Conservation (phyloP, 139 green algal genomes). For the Micractinium sp. region DNA sequence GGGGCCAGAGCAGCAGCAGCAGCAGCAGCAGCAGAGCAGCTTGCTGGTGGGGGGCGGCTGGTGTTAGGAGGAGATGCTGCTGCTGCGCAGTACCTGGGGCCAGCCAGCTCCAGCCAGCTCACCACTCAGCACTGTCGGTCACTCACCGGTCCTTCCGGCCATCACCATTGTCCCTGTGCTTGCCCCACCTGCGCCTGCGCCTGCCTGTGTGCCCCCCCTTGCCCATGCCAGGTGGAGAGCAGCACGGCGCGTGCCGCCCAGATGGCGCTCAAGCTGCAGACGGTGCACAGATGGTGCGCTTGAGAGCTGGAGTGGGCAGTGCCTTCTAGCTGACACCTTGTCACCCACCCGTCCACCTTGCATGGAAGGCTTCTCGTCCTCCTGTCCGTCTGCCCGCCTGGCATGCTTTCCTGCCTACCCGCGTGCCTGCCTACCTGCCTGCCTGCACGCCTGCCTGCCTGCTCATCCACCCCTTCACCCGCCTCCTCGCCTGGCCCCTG, state of each 20-base stretch:
- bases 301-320: neutral
- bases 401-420: neutral
- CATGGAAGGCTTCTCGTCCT: neutral
- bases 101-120: neutral
- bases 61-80: neutral
- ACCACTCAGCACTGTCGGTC: neutral
- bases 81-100: too few species aligned
- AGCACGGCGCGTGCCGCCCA: conserved; percentile 72
- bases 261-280: conserved; percentile 75
- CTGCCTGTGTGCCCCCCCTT: too few species aligned
- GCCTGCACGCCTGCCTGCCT: neutral
- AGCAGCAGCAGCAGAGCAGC: too few species aligned
- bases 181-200: neutral
- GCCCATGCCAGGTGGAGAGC: conserved; percentile 67
- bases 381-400: neutral
- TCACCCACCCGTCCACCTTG: neutral
- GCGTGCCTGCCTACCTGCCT: neutral
- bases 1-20: too few species aligned
- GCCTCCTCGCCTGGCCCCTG: neutral
- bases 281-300: conserved; percentile 54
- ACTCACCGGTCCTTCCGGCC: too few species aligned
- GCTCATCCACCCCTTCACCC: neutral
- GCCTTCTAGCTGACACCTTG: too few species aligned
- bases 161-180: too few species aligned
- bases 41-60: too few species aligned